Evolutionary conservation across 2,329 filamentous ascomycete genomes (phyloP), one percentile per base, ranked within the genome.

Genomic region (Ophiostoma sp.): DNA sequence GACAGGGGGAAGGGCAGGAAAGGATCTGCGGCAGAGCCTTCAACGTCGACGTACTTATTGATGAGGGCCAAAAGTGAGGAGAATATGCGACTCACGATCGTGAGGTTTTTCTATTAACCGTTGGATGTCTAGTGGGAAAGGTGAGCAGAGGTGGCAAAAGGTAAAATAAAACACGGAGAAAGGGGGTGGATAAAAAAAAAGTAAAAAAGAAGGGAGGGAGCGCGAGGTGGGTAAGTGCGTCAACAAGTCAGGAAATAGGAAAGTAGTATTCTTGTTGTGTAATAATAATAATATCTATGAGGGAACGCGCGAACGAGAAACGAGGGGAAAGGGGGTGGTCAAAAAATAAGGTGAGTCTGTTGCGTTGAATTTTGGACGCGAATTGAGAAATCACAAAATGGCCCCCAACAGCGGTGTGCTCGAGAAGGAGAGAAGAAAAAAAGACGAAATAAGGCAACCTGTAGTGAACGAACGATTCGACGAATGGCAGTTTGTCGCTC

Each of bases 231-330:
- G 19, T 25, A 63, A 48, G 15, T 59, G 59, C n/a, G 59, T 59
- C 55, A 59, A 59, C 25, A 59, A 59, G 33, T 33, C 33, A 59
- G 55, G 28, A 59, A 59, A 33, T 19, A 19, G 28, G 55, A 59
- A 59, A 33, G 55, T 33, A 9, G 55, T 33, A 59, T 59, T 59
- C 28, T 17, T 36, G 55, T 59, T 59, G 55, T 59, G 55, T 36
- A 59, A 59, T 42, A 28, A 28, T 36, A 59, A 59, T 42, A 28
- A 28, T 25, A 8, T 22, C 28, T 33, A 22, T 6, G 19, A 42
- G 59, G 33, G 59, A 42, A 64, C 7, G 59, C 59, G 59, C 59
- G 19, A 64, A 64, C 33, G 19, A 64, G 59, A n/a, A 64, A 64
- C 59, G 33, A 64, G 59, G 36, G 59, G 33, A 22, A 33, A 59